These are phyloP conservation scores for Fusarium annulatum DNA, from an alignment of 2,329 filamentous ascomycete species.

Conservation along the genomic window DNA sequence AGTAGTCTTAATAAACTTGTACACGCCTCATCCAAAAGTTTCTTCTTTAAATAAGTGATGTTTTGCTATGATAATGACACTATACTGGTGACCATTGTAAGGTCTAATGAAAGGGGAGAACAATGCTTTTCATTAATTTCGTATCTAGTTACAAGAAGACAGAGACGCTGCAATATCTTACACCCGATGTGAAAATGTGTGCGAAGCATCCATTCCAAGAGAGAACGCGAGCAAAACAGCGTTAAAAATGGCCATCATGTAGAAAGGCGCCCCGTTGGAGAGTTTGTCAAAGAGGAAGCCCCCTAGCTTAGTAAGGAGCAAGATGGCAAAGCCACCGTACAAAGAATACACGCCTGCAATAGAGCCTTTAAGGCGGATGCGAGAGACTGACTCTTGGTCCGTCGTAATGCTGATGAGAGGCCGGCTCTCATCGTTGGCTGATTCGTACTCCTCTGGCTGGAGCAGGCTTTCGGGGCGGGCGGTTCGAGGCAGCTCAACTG, in stretches of 20 bases:
- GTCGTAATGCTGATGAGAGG: slow-evolving; percentile 52
- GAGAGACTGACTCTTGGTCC: slow-evolving; percentile 53
- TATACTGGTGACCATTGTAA: background rate
- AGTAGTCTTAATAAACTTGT: background rate
- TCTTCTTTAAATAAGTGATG: background rate
- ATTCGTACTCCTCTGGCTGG: slow-evolving; percentile 53
- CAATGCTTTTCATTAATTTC: slow-evolving; percentile 36
- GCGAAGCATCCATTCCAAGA: slow-evolving; percentile 61
- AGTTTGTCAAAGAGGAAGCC: slow-evolving; percentile 85
- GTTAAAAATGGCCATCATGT: slow-evolving; percentile 93
- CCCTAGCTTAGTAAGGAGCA: slow-evolving; percentile 91
- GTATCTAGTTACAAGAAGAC: slow-evolving; percentile 10
- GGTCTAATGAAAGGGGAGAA: background rate
- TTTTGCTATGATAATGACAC: background rate
- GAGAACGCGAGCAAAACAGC: slow-evolving; percentile 72
- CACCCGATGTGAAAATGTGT: slow-evolving; percentile 48
- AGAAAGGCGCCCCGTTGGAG: slow-evolving; percentile 85
- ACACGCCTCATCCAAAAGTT: background rate
- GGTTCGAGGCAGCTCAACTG: slow-evolving; percentile 54
- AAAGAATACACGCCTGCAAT: slow-evolving; percentile 96
- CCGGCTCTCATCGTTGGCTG: slow-evolving; percentile 52
- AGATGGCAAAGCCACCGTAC: slow-evolving; percentile 87
- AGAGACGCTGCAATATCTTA: slow-evolving; percentile 4
- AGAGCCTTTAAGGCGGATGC: slow-evolving; percentile 82
- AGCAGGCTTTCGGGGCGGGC: slow-evolving; percentile 42